A percentile compares a stretch with the other conserved stretches of the same genome.
Evolutionary conservation across 805 yeast genomes (phyloP).

Genomic region (Candida ulmi): DNA sequence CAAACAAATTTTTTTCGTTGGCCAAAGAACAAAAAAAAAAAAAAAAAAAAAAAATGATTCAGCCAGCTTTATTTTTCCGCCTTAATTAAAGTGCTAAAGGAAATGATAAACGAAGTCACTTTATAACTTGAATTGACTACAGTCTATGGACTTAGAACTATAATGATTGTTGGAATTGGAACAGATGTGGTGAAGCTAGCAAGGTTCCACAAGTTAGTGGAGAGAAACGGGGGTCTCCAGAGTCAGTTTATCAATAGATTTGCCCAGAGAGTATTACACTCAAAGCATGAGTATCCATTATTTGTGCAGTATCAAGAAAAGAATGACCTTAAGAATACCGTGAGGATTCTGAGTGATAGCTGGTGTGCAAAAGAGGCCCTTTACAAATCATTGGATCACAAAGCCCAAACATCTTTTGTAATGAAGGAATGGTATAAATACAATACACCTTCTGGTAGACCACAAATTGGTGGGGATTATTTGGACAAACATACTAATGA

Average conservation of each 20-base stretch:
- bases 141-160: neutral
- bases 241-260: slow-evolving; percentile 31
- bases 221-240: slow-evolving; percentile 23
- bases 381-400: slow-evolving; percentile 48
- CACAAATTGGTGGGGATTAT: slow-evolving; percentile 33
- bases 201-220: slow-evolving; percentile 40
- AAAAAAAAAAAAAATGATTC: too few species aligned
- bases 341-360: slow-evolving; percentile 41
- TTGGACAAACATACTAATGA: slow-evolving; percentile 28
- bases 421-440: slow-evolving; percentile 58
- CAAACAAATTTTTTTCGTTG: neutral
- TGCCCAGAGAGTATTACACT: slow-evolving; percentile 46
- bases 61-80: too few species aligned
- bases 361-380: slow-evolving; percentile 80
- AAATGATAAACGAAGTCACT: neutral
- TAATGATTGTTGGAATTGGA: slow-evolving; percentile 43
- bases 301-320: slow-evolving; percentile 20
- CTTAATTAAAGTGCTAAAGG: too few species aligned
- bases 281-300: slow-evolving; percentile 31
- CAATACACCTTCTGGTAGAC: slow-evolving; percentile 37
- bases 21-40: neutral
- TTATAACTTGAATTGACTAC: too few species aligned
- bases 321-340: slow-evolving; percentile 22
- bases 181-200: slow-evolving; percentile 45
- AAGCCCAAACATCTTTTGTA: slow-evolving; percentile 44